These are phyloP conservation scores for Camellia japonica DNA, from an alignment of 148 eudicot genomes.

Conservation along the genomic window DNA sequence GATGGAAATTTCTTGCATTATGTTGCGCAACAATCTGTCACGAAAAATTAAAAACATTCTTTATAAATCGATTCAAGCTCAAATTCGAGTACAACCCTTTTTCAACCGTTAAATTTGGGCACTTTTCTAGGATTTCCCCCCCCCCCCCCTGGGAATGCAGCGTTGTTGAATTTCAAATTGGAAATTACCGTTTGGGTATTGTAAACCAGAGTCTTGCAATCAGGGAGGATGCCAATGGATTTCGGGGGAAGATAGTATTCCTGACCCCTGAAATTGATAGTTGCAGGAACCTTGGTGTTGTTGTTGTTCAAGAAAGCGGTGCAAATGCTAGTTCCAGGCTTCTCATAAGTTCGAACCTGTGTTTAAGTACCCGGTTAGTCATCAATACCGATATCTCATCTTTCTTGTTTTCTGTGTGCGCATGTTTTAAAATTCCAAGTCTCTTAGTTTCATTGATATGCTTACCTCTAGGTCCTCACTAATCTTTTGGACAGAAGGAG, in stretches of 20 bases:
- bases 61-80: background rate
- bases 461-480: slow-evolving; percentile 49
- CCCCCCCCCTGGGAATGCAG: too few relatives aligned
- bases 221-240: slow-evolving; percentile 84
- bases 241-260: slow-evolving; percentile 48
- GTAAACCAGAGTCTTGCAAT: slow-evolving; percentile 67
- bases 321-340: slow-evolving; percentile 42
- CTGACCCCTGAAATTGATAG: slow-evolving; percentile 44
- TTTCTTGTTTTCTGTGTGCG: too few relatives aligned
- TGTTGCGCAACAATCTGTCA: slow-evolving; percentile 68
- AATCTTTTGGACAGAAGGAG: slow-evolving; percentile 23
- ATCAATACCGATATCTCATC: too few relatives aligned
- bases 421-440: too few relatives aligned
- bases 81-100: too few relatives aligned
- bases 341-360: slow-evolving; percentile 55
- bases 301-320: slow-evolving; percentile 76
- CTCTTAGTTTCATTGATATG: background rate
- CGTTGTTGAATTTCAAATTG: background rate
- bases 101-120: too few relatives aligned
- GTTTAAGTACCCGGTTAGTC: background rate
- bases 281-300: slow-evolving; percentile 25
- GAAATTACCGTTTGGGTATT: slow-evolving; percentile 54
- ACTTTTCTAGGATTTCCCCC: too few relatives aligned
- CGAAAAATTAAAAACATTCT: background rate
- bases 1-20: slow-evolving; percentile 51